Evolutionary conservation across 768 basidiomycete species (phyloP), one percentile per base, ranked within the genome.

Genomic region (Agaricus sinodeliciosus): DNA sequence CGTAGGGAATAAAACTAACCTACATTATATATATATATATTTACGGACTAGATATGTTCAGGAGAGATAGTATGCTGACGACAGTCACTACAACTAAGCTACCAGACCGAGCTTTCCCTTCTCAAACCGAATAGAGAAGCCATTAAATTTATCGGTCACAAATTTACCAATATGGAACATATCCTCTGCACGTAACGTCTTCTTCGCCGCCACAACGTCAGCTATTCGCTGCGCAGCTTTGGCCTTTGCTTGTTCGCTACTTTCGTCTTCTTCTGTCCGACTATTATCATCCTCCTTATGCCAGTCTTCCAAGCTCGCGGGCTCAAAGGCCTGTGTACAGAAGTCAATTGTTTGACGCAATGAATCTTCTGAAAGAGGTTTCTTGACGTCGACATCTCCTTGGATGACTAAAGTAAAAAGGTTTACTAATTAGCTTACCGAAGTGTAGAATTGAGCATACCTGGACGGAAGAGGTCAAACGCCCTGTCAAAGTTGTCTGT

Each of bases 401-500:
- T 67, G 65, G 16, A 67, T 67, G 11, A 67, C 65, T 65, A 27
- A 15, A 4, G 26, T n/a, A 37, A 18, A 40, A 1, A n/a, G 12
- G 28, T 5, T 31, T 31, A 31, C 31, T 31, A 31, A 31, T 31
- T 3, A 31, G 31, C 31, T 31, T 11, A 31, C 7, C 7, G 31
- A 12, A 36, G 18, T 8, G 25, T 16, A 50, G 18, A 19, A 11
- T 16, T 31, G 40, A 2, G 43, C 64, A 13, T 48, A 72, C 73
- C 67, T 9, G 59, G 55, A 67, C 72, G 62, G 48, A 78, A 64
- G 58, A 70, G 65, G 19, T 69, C 66, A 57, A 78, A 78, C 3
- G 76, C 75, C 35, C 69, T 63, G 60, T 78, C 76, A 52, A 74
- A 78, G 60, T 72, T 77, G 58, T 73, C 71, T 53, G 75, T 73